Evolutionary conservation across 306 rosid species (phyloP), one percentile per base, ranked within the genome.

Genomic region (Canavalia gladiata): DNA sequence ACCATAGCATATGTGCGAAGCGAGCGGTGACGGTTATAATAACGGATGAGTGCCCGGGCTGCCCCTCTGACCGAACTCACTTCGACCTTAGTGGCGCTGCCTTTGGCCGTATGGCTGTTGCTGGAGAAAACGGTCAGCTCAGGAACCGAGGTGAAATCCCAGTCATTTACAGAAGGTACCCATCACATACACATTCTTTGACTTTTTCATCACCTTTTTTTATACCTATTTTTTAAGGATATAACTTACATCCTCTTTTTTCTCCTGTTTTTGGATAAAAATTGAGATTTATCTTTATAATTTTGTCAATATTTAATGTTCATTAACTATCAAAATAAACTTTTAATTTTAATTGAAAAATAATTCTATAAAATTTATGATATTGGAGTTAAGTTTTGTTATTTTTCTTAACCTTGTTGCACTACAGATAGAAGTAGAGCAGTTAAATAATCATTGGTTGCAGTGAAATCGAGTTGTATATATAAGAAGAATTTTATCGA

Each of bases 31-130:
- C 97, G 4, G 88, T 95, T 51, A 91, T 93, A 8, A 86, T 93
- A 28, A 93, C 95, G 0, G 99, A 95, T 69, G 97, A 95, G 74
- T 93, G 99, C 49, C 99, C 99, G 0, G 97, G 98, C 0, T 89
- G 97, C 73, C 72, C 93, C 1, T 47, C 83, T 4, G 99, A 90
- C 10, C 68, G 82, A 10, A 84, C 94, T 69, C 99, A 95, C 52
- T 95, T 95, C 55, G 99, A 93, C 86, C 95, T 95, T 25, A 95
- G 99, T 37, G 99, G 99, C 39, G 90, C 98, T 0, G 97, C 95
- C 34, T 95, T 93, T 56, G 99, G 98, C 0, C 97, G 72, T 30
- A 86, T 95, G 99, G 97, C 97, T 10, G 2, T 91, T 3, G 6
- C 92, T 10, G 97, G 99, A 0, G 92, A 90, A 52, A 78, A 79